Base-by-base conservation (phyloP, 108 stramenopile genomes). In the Cyclotella cryptica region DNA sequence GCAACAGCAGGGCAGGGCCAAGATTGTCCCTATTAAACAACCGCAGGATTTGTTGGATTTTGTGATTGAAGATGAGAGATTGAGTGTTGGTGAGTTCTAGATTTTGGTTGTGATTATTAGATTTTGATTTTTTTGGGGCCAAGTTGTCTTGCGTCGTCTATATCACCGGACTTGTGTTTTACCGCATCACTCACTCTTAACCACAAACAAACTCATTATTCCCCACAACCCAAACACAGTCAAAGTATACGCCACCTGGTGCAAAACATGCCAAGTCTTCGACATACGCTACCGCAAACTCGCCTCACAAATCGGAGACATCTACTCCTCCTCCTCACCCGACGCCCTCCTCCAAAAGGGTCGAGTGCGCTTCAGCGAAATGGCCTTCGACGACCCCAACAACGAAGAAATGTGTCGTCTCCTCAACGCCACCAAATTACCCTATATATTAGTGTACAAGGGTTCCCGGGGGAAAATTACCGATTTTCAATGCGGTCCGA, bases 21-120 rank as follows among this genome's bases (percentile, higher is more conserved):
- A 69, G 52, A 68, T 82, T 12, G 35, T 82, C 27, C 21, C 63
- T 3, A 82, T 82, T 43, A 44, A 59, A 29, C 81, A 75, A 52
- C 81, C 81, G 28, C 83, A 84, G 69, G 83, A 84, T 41, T 75
- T 84, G 47, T 61, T 84, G 58, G 83, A 84, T 71, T 84, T 84
- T 71, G 79, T 84, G 35, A 76, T 80, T 55, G 30, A 75, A 67
- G 83, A 84, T 46, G 83, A 84, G 68, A 76, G 79, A 27, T 64
- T 84, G 46, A 75, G 78, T 53, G 62, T 84, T 47, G 74, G 74
- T 76, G 58, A 68, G 79, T 80, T 4, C n/a, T n/a, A n/a, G n/a
- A n/a, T n/a, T n/a, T n/a, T 13, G 39, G 27, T 8, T 8, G 35
- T 35, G 6, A 35, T 35, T 35, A 6, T 35, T 35, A 35, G 4